Percentiles rank a stretch among this genome's conserved stretches.
These are phyloP conservation scores for Trametes cubensis DNA, from an alignment of 768 basidiomycete genomes.

Conservation along the genomic window DNA sequence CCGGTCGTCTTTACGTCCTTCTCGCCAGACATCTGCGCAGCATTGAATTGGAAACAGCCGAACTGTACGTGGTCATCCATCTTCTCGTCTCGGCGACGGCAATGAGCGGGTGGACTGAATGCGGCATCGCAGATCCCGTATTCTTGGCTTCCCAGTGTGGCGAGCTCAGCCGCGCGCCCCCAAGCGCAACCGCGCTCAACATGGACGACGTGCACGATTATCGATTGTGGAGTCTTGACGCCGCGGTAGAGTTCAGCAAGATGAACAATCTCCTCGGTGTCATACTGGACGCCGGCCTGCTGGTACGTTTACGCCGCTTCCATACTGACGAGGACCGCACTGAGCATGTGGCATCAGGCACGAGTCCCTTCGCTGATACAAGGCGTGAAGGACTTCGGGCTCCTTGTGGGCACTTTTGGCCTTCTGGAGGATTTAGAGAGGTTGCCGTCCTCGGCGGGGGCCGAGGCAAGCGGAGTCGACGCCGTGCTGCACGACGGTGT, in stretches of 20 bases:
- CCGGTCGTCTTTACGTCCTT: conserved; percentile 93
- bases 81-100: not conserved
- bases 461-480: conserved; percentile 60
- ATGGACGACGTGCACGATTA: conserved; percentile 48
- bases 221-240: conserved; percentile 72
- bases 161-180: conserved; percentile 45
- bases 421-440: conserved; percentile 44
- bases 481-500: conserved; percentile 67
- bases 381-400: conserved; percentile 84
- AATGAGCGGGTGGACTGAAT: conserved; percentile 9
- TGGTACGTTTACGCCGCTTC: conserved; percentile 55
- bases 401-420: conserved; percentile 87
- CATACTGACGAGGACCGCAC: conserved; percentile 3
- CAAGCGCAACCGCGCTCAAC: conserved; percentile 43
- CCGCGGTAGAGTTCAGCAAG: conserved; percentile 92
- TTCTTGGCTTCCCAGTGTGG: conserved; percentile 93
- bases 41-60: conserved; percentile 98
- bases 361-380: conserved; percentile 90
- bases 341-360: conserved; percentile 47
- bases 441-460: conserved; percentile 38
- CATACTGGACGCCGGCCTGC: conserved; percentile 81
- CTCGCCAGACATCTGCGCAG: conserved; percentile 85
- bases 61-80: conserved; percentile 70
- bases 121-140: conserved; percentile 74
- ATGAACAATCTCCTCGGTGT: conserved; percentile 92